phyloP scores from a whole-genome alignment of 1,284 basidiomycete genomes.

The Ceratobasidium sp. region DNA sequence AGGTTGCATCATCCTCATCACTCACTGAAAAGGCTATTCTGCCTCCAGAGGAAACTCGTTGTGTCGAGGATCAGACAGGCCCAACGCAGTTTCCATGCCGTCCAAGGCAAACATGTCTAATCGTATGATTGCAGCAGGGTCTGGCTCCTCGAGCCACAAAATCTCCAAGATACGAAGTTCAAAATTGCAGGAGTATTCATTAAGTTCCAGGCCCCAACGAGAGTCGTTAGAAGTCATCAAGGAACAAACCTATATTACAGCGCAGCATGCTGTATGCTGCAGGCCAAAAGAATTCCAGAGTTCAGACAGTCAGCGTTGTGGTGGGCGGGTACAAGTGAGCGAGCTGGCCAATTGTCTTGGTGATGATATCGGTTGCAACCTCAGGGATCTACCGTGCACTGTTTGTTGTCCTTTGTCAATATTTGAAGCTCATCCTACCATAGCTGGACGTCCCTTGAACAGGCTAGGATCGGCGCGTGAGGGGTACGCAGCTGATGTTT shows the following conservation, averaged over 20 bases:
- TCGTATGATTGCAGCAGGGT: neutral
- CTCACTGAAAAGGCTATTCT: neutral
- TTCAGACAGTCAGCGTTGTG: neutral
- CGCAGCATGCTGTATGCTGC: neutral
- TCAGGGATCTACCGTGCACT: neutral
- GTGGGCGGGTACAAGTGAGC: neutral
- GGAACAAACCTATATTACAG: neutral
- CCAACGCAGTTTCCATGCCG: neutral
- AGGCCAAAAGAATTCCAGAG: neutral
- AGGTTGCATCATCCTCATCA: neutral
- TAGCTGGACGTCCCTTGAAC: too few relatives aligned
- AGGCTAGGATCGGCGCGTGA: too few relatives aligned
- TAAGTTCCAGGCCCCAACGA: neutral
- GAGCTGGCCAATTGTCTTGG: neutral
- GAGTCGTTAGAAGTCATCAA: neutral
- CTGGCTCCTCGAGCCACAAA: neutral
- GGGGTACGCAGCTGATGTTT: too few relatives aligned
- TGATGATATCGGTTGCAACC: neutral
- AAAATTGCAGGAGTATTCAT: neutral
- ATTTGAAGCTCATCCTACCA: neutral
- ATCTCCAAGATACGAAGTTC: neutral
- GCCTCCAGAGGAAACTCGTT: neutral
- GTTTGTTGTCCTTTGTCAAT: neutral
- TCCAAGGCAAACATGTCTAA: neutral
- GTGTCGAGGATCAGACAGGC: neutral